These are phyloP conservation scores for Mycosarcoma mackinlayi DNA, from an alignment of 1,284 basidiomycete species.

Conservation along the genomic window DNA sequence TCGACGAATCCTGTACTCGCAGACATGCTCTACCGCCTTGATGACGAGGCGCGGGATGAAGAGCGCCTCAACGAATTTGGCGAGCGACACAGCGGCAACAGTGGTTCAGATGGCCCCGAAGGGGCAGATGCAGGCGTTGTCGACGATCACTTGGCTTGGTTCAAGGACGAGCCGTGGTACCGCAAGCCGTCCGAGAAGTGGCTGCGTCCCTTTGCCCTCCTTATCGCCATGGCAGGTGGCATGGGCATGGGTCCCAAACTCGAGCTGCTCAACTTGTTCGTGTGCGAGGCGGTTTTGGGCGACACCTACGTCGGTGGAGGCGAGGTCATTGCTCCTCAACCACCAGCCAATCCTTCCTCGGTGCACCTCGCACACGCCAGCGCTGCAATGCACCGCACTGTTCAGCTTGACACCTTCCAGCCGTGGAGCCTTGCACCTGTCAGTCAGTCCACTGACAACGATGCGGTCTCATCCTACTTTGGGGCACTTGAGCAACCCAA, in stretches of 20 bases:
- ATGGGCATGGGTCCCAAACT: slow-evolving; percentile 61
- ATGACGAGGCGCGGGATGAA: slow-evolving; percentile 39
- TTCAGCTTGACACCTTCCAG: slow-evolving; percentile 20
- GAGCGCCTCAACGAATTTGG: slow-evolving; percentile 4
- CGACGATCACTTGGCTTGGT: slow-evolving; percentile 55
- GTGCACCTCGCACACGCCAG: not conserved
- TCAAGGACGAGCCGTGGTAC: slow-evolving; percentile 56
- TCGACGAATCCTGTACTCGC: slow-evolving; percentile 49
- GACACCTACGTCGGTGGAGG: slow-evolving; percentile 31
- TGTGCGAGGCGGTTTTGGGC: slow-evolving; percentile 57
- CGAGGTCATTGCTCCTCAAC: slow-evolving; percentile 21
- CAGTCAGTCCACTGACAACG: not conserved
- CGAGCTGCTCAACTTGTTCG: slow-evolving; percentile 61
- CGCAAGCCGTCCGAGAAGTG: slow-evolving; percentile 55
- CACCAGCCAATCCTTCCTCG: slow-evolving; percentile 5
- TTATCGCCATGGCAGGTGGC: slow-evolving; percentile 56
- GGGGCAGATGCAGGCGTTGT: slow-evolving; percentile 6
- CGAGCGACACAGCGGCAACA: not conserved
- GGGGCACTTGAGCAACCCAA: slow-evolving; percentile 22
- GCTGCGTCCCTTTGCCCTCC: slow-evolving; percentile 56
- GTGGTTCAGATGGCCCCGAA: not conserved
- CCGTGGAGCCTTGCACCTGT: slow-evolving; percentile 10
- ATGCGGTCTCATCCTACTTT: slow-evolving; percentile 21
- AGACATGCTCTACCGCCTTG: slow-evolving; percentile 52
- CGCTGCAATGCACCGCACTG: not conserved